A percentile compares a stretch with the other conserved stretches of the same genome.
These are phyloP conservation scores for Trifolium repens DNA, from an alignment of 306 rosid genomes.

Conservation along the genomic window DNA sequence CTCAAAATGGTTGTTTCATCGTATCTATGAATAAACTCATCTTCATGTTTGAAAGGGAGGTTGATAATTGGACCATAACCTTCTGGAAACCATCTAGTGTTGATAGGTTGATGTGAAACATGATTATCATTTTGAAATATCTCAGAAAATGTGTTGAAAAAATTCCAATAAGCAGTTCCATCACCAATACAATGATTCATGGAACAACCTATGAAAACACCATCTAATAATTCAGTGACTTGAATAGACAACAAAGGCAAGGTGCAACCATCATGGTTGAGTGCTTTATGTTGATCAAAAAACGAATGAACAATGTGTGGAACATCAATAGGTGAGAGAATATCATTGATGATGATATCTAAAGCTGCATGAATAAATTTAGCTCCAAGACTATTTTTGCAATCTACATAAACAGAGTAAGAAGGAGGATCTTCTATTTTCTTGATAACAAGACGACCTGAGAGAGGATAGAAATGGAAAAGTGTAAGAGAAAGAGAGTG, in stretches of 20 bases:
- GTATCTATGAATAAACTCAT: constrained; percentile 54
- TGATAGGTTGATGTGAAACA: constrained; percentile 51
- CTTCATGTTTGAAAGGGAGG: constrained; percentile 55
- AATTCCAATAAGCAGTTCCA: constrained; percentile 68
- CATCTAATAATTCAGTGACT: constrained; percentile 63
- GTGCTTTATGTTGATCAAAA: constrained; percentile 61
- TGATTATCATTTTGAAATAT: constrained; percentile 43
- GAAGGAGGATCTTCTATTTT: constrained; percentile 43
- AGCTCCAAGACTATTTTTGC: constrained; percentile 50
- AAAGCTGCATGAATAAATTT: constrained; percentile 58
- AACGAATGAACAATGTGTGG: constrained; percentile 59
- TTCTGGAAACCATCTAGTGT: constrained; percentile 59
- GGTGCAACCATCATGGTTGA: constrained; percentile 69
- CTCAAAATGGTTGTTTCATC: constrained; percentile 51
- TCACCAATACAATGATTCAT: constrained; percentile 58
- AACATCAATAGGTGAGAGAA: constrained; percentile 61
- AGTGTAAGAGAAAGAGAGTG: constrained; percentile 61
- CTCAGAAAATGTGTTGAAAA: constrained; percentile 64
- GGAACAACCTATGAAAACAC: constrained; percentile 73
- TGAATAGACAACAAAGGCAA: constrained; percentile 57
- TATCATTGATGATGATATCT: constrained; percentile 47
- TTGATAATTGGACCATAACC: constrained; percentile 45
- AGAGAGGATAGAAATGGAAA: constrained; percentile 66
- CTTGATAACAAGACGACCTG: constrained; percentile 56
- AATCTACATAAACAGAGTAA: constrained; percentile 50